These are phyloP conservation scores for Aspergillus sp. DNA, from an alignment of 2,329 filamentous ascomycete genomes.

Conservation along the genomic window DNA sequence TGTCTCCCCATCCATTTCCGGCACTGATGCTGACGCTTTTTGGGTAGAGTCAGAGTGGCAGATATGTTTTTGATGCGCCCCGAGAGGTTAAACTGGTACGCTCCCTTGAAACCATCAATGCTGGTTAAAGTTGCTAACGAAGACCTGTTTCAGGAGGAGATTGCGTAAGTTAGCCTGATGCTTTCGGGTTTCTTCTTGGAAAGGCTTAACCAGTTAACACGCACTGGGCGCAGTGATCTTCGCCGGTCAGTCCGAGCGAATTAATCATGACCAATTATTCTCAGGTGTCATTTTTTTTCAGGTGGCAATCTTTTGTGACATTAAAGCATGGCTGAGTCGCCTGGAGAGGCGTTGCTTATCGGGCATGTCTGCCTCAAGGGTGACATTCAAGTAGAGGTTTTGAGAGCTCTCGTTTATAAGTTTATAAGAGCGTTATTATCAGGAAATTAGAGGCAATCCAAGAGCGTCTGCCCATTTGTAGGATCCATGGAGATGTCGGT, in stretches of 20 bases:
- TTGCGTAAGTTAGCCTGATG: constrained; percentile 3
- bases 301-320: no score
- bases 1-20: not conserved
- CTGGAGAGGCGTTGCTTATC: not conserved
- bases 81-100: constrained; percentile 7
- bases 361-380: not conserved
- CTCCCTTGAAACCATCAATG: not conserved
- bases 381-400: no score
- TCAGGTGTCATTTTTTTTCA: no score
- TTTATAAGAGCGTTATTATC: no score
- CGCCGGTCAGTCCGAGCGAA: not conserved
- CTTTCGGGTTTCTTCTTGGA: not conserved
- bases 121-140: not conserved
- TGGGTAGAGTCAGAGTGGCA: constrained; percentile 10
- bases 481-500: no score
- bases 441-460: no score
- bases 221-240: not conserved
- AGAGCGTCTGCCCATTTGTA: no score
- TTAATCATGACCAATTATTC: not conserved
- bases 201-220: not conserved
- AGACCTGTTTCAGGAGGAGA: constrained; percentile 5
- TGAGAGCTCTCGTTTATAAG: no score
- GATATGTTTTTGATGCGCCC: constrained; percentile 16
- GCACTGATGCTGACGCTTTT: not conserved
- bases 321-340: no score